Evolutionary conservation across 139 green algal species (phyloP), one percentile per base, ranked within the genome.

Genomic region (Micromonas pusilla): DNA sequence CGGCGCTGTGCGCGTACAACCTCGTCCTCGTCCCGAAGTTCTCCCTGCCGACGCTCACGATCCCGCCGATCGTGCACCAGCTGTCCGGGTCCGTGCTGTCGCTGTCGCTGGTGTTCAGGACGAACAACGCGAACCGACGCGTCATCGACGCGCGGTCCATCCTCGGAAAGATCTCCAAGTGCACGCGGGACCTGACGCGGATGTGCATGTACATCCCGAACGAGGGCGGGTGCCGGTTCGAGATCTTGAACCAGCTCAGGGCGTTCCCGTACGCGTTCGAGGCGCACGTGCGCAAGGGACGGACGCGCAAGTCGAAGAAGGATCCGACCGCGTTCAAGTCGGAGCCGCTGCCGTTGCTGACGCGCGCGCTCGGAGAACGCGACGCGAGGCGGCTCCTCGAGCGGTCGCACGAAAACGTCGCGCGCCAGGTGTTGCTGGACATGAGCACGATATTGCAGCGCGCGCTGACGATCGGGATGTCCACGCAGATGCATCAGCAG

Each of bases 31-130:
- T 19, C 25, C 9, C 25, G 5, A 5, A 30, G 60, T 32, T 32
- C 25, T 9, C 13, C 19, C n/a, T 30, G 19, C 60, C 60, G 26
- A 19, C n/a, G 25, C 25, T 36, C 13, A 16, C 19, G 13, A 68
- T 68, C 16, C 5, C 13, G 5, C 25, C 60, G 19, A 9, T 64
- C 9, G 36, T 57, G 6, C 64, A 79, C 39, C 34, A 28, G 21
- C 33, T 83, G 57, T 45, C 68, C 4, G 52, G 54, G 3, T 62
- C 39, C 1, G 63, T 76, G 36, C 16, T 80, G 25, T 34, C 53
- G 34, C 38, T 80, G 23, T 23, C 91, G 73, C 83, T 93, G 33
- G 89, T 91, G 39, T 92, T 91, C 70, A 81, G 89, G 20, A 91
- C 85, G 66, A 92, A 92, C 72, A 79, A 82, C 52, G 82, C 72